Percentiles rank a stretch among this genome's conserved stretches.
phyloP scores from a whole-genome alignment of 108 stramenopile species.

The Chaetoceros tenuissimus region DNA sequence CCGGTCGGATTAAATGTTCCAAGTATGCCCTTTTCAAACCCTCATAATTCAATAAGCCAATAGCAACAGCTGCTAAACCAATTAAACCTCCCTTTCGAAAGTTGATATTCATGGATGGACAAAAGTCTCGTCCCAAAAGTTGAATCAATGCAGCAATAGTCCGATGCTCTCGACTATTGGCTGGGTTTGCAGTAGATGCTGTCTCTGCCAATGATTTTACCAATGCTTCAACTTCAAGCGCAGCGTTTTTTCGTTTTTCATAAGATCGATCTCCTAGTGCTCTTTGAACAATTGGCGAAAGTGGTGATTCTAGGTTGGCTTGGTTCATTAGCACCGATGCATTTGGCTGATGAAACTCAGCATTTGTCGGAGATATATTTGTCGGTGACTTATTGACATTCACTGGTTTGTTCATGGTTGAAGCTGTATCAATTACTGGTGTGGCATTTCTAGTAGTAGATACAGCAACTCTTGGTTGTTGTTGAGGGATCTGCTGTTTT shows the following conservation, averaged over 20 bases:
- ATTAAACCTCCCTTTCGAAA: conserved; percentile 98
- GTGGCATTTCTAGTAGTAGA: no score
- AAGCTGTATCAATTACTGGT: no score
- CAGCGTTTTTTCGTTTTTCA: conserved; percentile 98
- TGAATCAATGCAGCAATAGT: conserved; percentile 81
- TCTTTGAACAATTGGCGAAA: conserved; percentile 77
- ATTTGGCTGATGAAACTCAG: background rate
- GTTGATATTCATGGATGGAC: conserved; percentile 93
- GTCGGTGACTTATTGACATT: background rate
- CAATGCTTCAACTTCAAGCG: conserved; percentile 92
- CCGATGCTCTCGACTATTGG: conserved; percentile 24
- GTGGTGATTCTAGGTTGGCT: conserved; percentile 58
- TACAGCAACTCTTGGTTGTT: background rate
- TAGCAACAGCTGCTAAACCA: conserved; percentile 92
- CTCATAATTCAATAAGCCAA: conserved; percentile 81
- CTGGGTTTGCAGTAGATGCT: conserved; percentile 51
- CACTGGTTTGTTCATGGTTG: background rate
- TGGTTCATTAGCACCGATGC: no score
- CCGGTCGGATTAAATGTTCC: conserved; percentile 85
- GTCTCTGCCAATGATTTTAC: conserved; percentile 84
- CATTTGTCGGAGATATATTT: background rate
- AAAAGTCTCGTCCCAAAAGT: conserved; percentile 91
- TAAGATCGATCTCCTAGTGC: conserved; percentile 95
- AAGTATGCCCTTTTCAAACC: conserved; percentile 53
- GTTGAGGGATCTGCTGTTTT: background rate